Evolutionary conservation across 164 flowering plant species (phyloP).

Genomic region (Piper betle): DNA sequence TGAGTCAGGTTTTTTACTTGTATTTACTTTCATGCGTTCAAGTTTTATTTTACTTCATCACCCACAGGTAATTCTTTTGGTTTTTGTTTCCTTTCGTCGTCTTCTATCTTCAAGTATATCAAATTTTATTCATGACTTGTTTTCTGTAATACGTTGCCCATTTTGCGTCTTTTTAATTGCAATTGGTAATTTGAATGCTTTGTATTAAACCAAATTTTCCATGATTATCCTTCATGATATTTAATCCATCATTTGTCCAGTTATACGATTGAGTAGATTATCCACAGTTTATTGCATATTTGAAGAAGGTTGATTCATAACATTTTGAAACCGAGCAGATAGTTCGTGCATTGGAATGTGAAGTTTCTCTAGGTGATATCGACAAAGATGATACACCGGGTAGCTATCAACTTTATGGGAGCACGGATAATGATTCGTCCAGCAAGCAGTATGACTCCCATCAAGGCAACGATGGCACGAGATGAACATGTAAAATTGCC

Average conservation of each 20-base stretch:
- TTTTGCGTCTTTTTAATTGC: too few species aligned
- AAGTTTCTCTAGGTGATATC: conserved; percentile 53
- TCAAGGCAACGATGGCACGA: conserved; percentile 78
- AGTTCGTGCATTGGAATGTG: conserved; percentile 85
- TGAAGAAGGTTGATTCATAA: conserved; percentile 20
- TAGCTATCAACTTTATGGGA: conserved; percentile 44
- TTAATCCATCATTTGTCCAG: too few species aligned
- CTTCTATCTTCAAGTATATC: too few species aligned
- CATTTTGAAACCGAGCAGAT: conserved; percentile 37
- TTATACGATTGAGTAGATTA: too few species aligned
- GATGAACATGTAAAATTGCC: conserved; percentile 71
- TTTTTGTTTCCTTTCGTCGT: too few species aligned
- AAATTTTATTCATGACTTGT: too few species aligned
- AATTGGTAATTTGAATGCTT: too few species aligned
- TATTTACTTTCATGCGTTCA: not conserved
- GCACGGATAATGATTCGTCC: conserved; percentile 6
- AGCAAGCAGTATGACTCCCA: conserved; percentile 68
- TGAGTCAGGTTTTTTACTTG: conserved; percentile 62
- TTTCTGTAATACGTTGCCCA: too few species aligned
- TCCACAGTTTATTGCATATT: too few species aligned
- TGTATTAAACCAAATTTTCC: too few species aligned
- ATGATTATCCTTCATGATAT: too few species aligned
- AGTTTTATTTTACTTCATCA: too few species aligned
- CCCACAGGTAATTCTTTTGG: not conserved
- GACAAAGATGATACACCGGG: conserved; percentile 70